phyloP scores from a whole-genome alignment of 768 basidiomycete genomes.

The Pholiota conissans region DNA sequence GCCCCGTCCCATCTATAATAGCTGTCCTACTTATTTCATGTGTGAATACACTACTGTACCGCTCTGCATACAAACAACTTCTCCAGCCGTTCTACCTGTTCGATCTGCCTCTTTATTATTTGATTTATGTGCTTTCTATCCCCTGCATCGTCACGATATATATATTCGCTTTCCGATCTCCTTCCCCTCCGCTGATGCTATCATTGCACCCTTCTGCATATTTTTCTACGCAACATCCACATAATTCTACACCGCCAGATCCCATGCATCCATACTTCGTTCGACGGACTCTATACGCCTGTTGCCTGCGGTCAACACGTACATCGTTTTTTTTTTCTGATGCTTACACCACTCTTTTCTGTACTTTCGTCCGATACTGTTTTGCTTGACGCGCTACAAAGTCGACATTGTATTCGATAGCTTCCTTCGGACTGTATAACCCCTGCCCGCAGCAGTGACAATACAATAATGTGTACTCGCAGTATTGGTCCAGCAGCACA shows the following conservation, averaged over 20 bases:
- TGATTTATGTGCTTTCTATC: constrained; percentile 22
- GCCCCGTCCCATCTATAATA: constrained; percentile 19
- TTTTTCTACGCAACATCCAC: constrained; percentile 2
- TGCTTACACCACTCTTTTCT: constrained; percentile 1
- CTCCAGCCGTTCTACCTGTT: constrained; percentile 11
- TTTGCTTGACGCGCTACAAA: constrained; percentile 4
- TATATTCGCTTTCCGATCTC: constrained; percentile 22
- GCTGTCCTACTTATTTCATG: constrained; percentile 12
- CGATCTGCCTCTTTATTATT: constrained; percentile 28
- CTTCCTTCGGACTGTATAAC: constrained; percentile 9
- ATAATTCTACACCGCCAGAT: not conserved
- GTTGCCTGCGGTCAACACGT: not conserved
- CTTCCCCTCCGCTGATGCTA: constrained; percentile 15
- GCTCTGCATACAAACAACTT: constrained; percentile 9
- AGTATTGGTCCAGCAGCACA: not conserved
- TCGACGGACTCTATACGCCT: not conserved
- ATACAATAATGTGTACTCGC: not conserved
- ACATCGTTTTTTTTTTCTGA: not conserved
- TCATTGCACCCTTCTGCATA: not conserved
- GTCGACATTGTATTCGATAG: constrained; percentile 8
- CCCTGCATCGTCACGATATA: constrained; percentile 16
- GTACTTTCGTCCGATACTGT: constrained; percentile 5
- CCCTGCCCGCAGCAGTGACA: not conserved
- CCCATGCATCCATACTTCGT: not conserved
- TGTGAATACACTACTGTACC: constrained; percentile 18